These are phyloP conservation scores for Sporothrix schenckii DNA, from an alignment of 2,329 filamentous ascomycete genomes.

Conservation along the genomic window DNA sequence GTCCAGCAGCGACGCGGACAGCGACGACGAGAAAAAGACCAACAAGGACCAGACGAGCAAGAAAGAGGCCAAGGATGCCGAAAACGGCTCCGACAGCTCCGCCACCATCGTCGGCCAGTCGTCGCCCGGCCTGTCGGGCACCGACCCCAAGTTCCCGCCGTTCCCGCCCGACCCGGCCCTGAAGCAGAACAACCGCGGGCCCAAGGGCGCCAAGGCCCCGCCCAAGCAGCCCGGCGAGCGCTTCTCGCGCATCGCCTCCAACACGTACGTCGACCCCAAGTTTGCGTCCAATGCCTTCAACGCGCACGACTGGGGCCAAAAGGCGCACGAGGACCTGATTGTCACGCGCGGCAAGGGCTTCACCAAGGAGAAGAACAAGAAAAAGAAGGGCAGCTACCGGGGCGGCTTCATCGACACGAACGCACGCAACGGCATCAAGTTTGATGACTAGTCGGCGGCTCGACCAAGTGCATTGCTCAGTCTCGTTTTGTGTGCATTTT, in stretches of 20 bases:
- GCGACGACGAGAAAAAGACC: constrained; percentile 29
- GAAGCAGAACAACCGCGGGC: constrained; percentile 41
- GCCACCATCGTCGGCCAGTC: constrained; percentile 57
- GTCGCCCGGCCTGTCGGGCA: constrained; percentile 50
- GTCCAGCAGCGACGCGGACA: constrained; percentile 28
- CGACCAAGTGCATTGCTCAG: background rate
- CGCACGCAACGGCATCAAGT: constrained; percentile 86
- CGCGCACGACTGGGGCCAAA: constrained; percentile 85
- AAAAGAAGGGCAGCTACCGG: constrained; percentile 86
- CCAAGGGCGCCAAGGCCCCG: constrained; percentile 50
- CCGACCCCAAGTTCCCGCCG: constrained; percentile 49
- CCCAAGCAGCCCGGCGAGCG: constrained; percentile 62
- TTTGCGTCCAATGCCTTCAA: constrained; percentile 77
- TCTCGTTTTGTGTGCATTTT: background rate
- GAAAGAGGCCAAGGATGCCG: constrained; percentile 31
- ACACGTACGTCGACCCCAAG: constrained; percentile 67
- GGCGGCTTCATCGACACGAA: constrained; percentile 85
- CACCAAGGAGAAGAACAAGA: constrained; percentile 99
- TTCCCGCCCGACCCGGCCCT: constrained; percentile 55
- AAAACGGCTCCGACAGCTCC: constrained; percentile 47
- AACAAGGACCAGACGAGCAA: constrained; percentile 29
- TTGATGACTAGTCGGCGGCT: constrained; percentile 56
- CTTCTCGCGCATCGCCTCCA: constrained; percentile 76
- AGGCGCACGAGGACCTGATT: constrained; percentile 83
- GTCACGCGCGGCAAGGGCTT: constrained; percentile 95